phyloP scores from a whole-genome alignment of 345 rosid species.

The Arabidopsis arenosa region DNA sequence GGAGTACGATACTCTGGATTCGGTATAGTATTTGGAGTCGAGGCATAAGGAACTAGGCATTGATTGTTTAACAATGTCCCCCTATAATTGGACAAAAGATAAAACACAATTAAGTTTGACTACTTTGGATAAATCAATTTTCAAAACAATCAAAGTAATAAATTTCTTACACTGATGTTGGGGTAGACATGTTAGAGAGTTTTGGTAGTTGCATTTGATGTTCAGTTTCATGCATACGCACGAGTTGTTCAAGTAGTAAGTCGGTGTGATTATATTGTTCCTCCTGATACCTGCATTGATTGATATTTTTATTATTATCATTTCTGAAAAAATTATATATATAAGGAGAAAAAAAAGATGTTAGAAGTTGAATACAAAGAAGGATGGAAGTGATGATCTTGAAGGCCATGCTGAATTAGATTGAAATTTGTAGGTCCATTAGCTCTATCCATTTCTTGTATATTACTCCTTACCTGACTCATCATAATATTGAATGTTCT shows the following conservation, averaged over 20 bases:
- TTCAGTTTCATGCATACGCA: constrained; percentile 13
- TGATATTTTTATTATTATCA: background rate
- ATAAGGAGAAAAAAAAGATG: background rate
- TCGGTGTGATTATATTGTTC: background rate
- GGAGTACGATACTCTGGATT: constrained; percentile 15
- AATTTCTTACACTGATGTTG: constrained; percentile 28
- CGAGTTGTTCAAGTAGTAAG: constrained; percentile 17
- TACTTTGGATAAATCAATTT: background rate
- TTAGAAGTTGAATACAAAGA: constrained; percentile 15
- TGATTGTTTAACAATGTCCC: constrained; percentile 5
- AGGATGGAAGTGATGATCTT: constrained; percentile 27
- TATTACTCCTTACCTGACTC: constrained; percentile 27
- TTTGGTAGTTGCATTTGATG: constrained; percentile 26
- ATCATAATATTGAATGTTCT: background rate
- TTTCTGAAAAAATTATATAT: background rate
- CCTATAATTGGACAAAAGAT: constrained; percentile 21
- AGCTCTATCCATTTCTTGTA: constrained; percentile 23
- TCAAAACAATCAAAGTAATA: background rate
- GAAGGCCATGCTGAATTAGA: constrained; percentile 10
- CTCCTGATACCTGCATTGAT: constrained; percentile 27
- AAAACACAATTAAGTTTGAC: background rate
- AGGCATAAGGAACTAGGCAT: background rate
- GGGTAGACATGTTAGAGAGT: background rate
- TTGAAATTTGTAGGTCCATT: constrained; percentile 24
- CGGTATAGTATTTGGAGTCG: constrained; percentile 9